Conservation (phyloP, 371 early-diverging fungal species). For the Mortierella sp. region DNA sequence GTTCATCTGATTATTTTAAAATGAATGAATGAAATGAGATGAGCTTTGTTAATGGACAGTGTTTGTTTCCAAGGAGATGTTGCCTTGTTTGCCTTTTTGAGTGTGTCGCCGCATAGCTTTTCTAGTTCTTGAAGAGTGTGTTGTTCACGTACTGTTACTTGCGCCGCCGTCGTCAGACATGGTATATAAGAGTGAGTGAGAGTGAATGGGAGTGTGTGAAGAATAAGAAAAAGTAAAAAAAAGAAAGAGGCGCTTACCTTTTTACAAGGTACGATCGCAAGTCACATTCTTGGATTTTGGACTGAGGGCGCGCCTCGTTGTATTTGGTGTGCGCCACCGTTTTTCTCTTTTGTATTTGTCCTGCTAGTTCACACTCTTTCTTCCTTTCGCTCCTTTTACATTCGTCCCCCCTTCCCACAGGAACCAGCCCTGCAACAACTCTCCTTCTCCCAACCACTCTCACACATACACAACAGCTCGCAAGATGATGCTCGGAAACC, state of each 20-base stretch:
- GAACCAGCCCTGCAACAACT: neutral
- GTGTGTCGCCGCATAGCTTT: neutral
- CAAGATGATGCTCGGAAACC: conserved; percentile 55
- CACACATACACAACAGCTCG: neutral
- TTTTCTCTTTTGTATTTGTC: neutral
- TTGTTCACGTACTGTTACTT: conserved; percentile 1
- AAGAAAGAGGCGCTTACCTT: neutral
- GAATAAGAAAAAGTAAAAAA: neutral
- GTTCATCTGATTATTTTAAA: conserved; percentile 28
- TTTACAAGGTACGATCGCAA: conserved; percentile 3
- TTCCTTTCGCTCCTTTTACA: neutral
- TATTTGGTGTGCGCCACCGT: conserved; percentile 26
- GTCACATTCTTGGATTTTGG: neutral
- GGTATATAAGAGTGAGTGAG: neutral
- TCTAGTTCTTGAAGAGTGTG: neutral
- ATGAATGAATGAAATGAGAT: neutral
- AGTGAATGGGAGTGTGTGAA: neutral
- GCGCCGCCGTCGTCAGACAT: conserved; percentile 27
- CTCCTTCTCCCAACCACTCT: neutral
- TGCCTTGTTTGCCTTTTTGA: neutral
- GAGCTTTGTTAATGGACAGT: neutral
- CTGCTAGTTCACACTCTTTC: neutral
- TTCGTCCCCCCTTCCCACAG: neutral
- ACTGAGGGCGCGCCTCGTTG: neutral
- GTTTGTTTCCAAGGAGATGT: neutral